Evolutionary conservation across 2,329 filamentous ascomycete genomes (phyloP).

Genomic region (Emmonsiellopsis sp.): DNA sequence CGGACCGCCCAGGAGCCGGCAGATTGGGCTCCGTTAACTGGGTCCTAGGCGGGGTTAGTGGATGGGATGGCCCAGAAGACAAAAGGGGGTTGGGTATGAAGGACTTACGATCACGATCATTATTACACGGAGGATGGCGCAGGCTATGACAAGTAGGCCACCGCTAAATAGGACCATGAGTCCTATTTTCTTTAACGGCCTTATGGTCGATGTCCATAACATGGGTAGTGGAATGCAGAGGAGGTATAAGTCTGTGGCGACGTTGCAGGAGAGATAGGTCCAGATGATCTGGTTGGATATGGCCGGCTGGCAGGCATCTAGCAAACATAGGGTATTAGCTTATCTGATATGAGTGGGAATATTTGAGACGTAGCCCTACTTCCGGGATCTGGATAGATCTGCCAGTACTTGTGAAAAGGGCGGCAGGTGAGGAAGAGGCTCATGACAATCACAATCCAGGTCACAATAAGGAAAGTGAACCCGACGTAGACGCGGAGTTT

Average conservation of each 20-base stretch:
- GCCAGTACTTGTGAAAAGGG: slow-evolving; percentile 47
- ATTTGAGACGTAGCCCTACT: slow-evolving; percentile 35
- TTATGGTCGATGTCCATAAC: slow-evolving; percentile 45
- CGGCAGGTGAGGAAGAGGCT: slow-evolving; percentile 44
- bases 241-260: slow-evolving; percentile 33
- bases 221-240: slow-evolving; percentile 17
- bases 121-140: slow-evolving; percentile 46
- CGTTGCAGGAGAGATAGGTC: slow-evolving; percentile 46
- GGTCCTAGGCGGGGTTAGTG: slow-evolving; percentile 31
- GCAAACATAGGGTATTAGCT: slow-evolving; percentile 38
- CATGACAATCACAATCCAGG: slow-evolving; percentile 42
- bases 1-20: slow-evolving; percentile 30
- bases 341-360: slow-evolving; percentile 40
- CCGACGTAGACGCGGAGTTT: slow-evolving; percentile 44
- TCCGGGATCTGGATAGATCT: slow-evolving; percentile 50
- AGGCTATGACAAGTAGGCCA: slow-evolving; percentile 48
- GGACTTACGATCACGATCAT: slow-evolving; percentile 37
- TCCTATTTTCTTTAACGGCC: slow-evolving; percentile 42
- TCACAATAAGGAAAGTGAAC: slow-evolving; percentile 40
- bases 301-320: slow-evolving; percentile 32
- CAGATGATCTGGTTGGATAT: slow-evolving; percentile 49
- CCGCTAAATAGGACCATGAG: slow-evolving; percentile 48
- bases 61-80: slow-evolving; percentile 19
- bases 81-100: background rate
- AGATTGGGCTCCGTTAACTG: slow-evolving; percentile 18